Base-by-base conservation (phyloP, 78 protist species). In the Monocercomonoides exilis region DNA sequence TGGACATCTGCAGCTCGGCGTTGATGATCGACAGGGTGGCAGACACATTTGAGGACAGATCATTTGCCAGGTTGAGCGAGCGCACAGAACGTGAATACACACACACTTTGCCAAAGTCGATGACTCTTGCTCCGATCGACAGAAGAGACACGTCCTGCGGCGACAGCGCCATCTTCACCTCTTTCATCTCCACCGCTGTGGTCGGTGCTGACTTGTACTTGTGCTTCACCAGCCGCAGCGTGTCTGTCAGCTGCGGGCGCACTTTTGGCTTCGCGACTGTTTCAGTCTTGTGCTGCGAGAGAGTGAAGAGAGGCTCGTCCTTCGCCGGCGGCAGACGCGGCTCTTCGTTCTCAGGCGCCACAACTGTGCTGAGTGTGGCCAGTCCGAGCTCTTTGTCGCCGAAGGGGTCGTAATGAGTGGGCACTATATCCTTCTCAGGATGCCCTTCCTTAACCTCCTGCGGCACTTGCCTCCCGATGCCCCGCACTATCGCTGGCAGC, bases 1-100 rank as follows among this genome's bases (percentile, higher is more conserved):
- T 4, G 43, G 82, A 79, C 42, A 79, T 33, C 42, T 4, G 6
- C 45, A 79, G 82, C 11, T 79, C 82, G 43, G 6, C 42, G 82
- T 79, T 21, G 43, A 4, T 21, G 43, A 79, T 21, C 42, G 36
- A 29, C 42, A 79, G 43, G 6, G 82, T 79, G 43, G 21, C 82
- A 4, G 4, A 32, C 42, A 79, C 11, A 41, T 79, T 6, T 33
- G 82, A 4, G 4, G 82, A 38, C 42, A 79, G 4, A 41, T 79
- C 82, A 41, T 79, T 79, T 33, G 82, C n/a, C 42, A 79, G 6
- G 21, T 79, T 79, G 43, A 79, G 82, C 4, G 82, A 79, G 42
- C 82, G 82, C 11, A 41, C 6, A 32, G 82, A 33, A 33, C 6
- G 6, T 32, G 43, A 33, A 21, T 79, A 21, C 4, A 79, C 82